A percentile compares a stretch with the other conserved stretches of the same genome.
These are phyloP conservation scores for Cercospora zeae-maydis DNA, from an alignment of 2,329 filamentous ascomycete genomes.

Conservation along the genomic window DNA sequence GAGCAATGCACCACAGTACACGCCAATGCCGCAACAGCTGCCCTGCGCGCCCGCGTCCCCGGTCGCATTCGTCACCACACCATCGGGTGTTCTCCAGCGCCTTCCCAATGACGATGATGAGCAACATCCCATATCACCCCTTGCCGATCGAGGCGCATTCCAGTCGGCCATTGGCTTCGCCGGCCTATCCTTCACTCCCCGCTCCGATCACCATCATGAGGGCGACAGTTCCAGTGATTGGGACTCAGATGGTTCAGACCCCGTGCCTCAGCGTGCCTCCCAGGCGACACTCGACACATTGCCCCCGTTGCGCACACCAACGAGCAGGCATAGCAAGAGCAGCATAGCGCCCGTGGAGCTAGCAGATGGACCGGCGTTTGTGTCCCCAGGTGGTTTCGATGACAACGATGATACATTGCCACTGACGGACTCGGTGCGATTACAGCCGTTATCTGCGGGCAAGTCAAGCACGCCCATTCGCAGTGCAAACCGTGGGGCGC, in stretches of 20 bases:
- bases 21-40: slow-evolving; percentile 51
- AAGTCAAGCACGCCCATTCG: slow-evolving; percentile 40
- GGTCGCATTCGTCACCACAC: slow-evolving; percentile 39
- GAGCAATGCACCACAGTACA: slow-evolving; percentile 40
- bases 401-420: slow-evolving; percentile 58
- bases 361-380: slow-evolving; percentile 53
- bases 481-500: slow-evolving; percentile 44
- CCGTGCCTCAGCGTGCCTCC: slow-evolving; percentile 13
- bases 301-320: slow-evolving; percentile 30
- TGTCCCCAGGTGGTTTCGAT: slow-evolving; percentile 41
- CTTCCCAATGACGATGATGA: slow-evolving; percentile 36
- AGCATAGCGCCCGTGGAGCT: slow-evolving; percentile 47
- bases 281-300: slow-evolving; percentile 27
- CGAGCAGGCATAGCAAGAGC: slow-evolving; percentile 23
- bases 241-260: slow-evolving; percentile 22
- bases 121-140: slow-evolving; percentile 39
- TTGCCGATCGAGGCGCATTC: slow-evolving; percentile 46
- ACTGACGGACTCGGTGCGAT: slow-evolving; percentile 54
- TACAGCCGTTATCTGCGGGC: slow-evolving; percentile 56
- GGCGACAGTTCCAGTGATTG: slow-evolving; percentile 13
- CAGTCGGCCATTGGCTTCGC: slow-evolving; percentile 50
- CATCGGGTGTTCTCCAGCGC: slow-evolving; percentile 32
- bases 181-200: slow-evolving; percentile 42
- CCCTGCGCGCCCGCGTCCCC: slow-evolving; percentile 38
- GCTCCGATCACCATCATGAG: neutral